Evolutionary conservation across 768 basidiomycete species (phyloP), one percentile per base, ranked within the genome.

Genomic region (Galerina sulciceps): DNA sequence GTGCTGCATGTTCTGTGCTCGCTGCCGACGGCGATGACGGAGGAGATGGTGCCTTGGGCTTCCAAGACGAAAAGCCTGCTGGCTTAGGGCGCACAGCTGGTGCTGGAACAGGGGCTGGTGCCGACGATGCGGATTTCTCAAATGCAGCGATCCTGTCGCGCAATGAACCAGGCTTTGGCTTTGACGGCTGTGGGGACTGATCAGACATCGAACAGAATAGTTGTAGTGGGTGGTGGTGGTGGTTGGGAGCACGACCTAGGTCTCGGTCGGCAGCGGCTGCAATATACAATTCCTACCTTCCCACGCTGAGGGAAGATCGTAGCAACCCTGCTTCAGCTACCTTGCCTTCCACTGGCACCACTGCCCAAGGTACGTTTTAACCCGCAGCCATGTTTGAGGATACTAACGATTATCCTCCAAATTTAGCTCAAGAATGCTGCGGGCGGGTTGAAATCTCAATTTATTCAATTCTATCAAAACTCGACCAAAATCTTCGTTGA

Each of bases 101-200:
- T 1, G 79, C 76, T 31, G 85, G 77, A 14, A 73, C 73, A 46
- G 79, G 73, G 13, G 70, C 41, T 43, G 70, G 57, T 41, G 79
- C 55, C 14, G 75, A n/a, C n/a, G 75, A 68, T 54, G 81, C 74
- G 46, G 84, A 82, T 68, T 87, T 86, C 81, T 94, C 92, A 71
- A 94, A 94, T 11, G 90, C 91, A 13, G 92, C 92, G 73, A 94
- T 94, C 69, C 92, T 85, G 77, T 94, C 93, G 68, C 89, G 87
- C 71, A 94, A 77, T 8, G 93, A 94, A 40, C 90, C 89, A 11
- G 81, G 80, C 69, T 91, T 91, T 40, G 84, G 84, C 65, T 82
- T 88, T 35, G 85, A 79, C 3, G 86, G 80, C 9, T 83, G 71
- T 13, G 81, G 72, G 63, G 70, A 59, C 59, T 81, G 76, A 72